These are phyloP conservation scores for Avicennia marina DNA, from an alignment of 257 asterid species.

Conservation along the genomic window DNA sequence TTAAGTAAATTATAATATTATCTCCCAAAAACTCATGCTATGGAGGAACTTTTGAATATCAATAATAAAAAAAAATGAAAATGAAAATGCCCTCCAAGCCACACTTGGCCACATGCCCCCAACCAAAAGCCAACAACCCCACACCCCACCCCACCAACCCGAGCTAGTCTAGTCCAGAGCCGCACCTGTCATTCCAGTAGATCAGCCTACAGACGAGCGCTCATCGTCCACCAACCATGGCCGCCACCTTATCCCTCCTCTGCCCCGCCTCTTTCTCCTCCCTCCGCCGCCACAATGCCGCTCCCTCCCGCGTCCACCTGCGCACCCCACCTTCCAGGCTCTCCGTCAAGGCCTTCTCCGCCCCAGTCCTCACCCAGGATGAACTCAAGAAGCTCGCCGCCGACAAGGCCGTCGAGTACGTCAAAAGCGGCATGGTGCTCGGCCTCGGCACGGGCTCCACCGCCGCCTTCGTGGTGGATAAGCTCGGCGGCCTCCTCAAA, in stretches of 20 bases:
- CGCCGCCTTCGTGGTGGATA: constrained; percentile 92
- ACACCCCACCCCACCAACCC: too few species aligned
- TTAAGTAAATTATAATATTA: too few species aligned
- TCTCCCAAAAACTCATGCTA: too few species aligned
- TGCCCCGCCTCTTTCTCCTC: neutral
- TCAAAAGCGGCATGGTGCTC: constrained; percentile 82
- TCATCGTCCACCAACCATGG: neutral
- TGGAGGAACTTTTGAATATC: too few species aligned
- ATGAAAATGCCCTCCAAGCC: too few species aligned
- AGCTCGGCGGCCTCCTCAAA: constrained; percentile 68
- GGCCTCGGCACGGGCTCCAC: constrained; percentile 99
- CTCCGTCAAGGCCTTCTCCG: constrained; percentile 24
- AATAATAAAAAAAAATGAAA: too few species aligned
- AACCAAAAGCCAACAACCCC: too few species aligned
- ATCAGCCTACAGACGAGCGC: neutral
- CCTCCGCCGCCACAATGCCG: neutral
- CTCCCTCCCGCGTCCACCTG: neutral
- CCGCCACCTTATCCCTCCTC: neutral
- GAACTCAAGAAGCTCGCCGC: constrained; percentile 88
- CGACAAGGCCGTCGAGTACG: constrained; percentile 87
- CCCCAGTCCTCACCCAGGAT: constrained; percentile 73
- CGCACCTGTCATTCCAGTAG: neutral
- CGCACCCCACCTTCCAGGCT: neutral
- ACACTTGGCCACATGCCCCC: too few species aligned
- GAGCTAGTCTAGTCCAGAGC: neutral